Conservation (phyloP, 208 protist genomes). For the Leishmania tropica region DNA sequence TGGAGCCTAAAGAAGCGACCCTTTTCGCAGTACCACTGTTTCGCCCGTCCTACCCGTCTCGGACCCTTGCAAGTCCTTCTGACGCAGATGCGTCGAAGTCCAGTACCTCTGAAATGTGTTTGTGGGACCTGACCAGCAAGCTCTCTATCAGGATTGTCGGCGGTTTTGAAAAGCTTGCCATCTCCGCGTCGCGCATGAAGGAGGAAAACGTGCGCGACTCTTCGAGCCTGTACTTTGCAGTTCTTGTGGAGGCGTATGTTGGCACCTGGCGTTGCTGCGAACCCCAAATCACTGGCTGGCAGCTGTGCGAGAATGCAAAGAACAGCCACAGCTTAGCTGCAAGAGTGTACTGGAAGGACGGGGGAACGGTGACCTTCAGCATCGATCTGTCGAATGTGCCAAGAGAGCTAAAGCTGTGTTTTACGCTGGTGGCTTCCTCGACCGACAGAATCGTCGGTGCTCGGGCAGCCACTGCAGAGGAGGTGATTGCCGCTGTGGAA, state of each 20-base stretch:
- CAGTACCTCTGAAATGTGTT: conserved; percentile 37
- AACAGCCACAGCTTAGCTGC: neutral
- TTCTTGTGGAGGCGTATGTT: conserved; percentile 58
- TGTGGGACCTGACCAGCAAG: conserved; percentile 50
- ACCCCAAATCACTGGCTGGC: conserved; percentile 54
- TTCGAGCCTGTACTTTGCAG: conserved; percentile 44
- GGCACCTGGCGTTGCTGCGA: conserved; percentile 42
- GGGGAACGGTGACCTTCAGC: conserved; percentile 24
- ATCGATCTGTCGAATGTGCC: conserved; percentile 39
- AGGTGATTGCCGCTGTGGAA: conserved; percentile 37
- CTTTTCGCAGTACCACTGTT: conserved; percentile 50
- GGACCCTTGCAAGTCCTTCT: conserved; percentile 27
- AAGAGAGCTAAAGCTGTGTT: conserved; percentile 67
- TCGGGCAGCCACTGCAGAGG: conserved; percentile 21
- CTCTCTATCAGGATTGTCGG: conserved; percentile 37
- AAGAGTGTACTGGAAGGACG: conserved; percentile 30
- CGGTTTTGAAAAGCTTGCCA: conserved; percentile 36
- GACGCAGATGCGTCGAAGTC: conserved; percentile 29
- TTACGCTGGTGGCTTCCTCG: conserved; percentile 44
- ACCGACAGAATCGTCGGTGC: conserved; percentile 33
- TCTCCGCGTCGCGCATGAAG: conserved; percentile 35
- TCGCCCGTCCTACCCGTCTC: conserved; percentile 38
- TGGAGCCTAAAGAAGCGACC: conserved; percentile 39
- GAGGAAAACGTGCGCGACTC: conserved; percentile 52
- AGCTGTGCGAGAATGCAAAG: conserved; percentile 11